Evolutionary conservation across 352 stramenopile species (phyloP).

Genomic region (Phytophthora meadii): DNA sequence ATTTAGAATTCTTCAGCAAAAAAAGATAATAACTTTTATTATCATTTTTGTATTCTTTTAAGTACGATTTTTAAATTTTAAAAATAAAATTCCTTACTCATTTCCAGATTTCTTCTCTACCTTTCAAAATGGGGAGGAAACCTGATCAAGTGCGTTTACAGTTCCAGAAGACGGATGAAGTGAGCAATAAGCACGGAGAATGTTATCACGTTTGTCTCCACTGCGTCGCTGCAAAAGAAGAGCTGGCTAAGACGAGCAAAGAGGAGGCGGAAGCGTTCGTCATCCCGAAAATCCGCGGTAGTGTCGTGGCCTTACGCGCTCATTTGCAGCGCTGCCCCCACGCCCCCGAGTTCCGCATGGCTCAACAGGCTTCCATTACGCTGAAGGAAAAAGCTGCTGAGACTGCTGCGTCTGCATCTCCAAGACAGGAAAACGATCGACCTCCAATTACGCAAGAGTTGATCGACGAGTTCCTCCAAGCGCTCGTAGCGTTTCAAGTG

Average conservation of each 20-base stretch:
- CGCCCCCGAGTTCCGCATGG: not conserved
- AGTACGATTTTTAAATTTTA: too few species aligned
- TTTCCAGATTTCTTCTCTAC: too few species aligned
- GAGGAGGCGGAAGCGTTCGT: not conserved
- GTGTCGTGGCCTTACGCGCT: not conserved
- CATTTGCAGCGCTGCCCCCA: not conserved
- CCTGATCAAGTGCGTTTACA: not conserved
- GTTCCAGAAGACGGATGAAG: not conserved
- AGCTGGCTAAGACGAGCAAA: conserved; percentile 1
- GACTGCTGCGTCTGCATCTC: too few species aligned
- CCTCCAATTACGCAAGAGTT: not conserved
- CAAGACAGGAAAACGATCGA: not conserved
- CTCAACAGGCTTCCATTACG: too few species aligned
- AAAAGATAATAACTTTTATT: too few species aligned
- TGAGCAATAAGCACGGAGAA: not conserved
- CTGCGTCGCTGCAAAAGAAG: not conserved
- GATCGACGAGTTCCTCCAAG: not conserved
- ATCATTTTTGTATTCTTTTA: too few species aligned
- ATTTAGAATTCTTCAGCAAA: too few species aligned
- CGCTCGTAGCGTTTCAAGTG: not conserved
- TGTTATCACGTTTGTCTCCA: not conserved
- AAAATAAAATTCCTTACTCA: too few species aligned
- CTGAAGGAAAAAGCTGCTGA: too few species aligned
- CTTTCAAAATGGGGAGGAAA: not conserved
- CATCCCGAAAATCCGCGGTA: conserved; percentile 1